phyloP scores from a whole-genome alignment of 192 early-diverging fungal species.

The Blastocladiella britannica region DNA sequence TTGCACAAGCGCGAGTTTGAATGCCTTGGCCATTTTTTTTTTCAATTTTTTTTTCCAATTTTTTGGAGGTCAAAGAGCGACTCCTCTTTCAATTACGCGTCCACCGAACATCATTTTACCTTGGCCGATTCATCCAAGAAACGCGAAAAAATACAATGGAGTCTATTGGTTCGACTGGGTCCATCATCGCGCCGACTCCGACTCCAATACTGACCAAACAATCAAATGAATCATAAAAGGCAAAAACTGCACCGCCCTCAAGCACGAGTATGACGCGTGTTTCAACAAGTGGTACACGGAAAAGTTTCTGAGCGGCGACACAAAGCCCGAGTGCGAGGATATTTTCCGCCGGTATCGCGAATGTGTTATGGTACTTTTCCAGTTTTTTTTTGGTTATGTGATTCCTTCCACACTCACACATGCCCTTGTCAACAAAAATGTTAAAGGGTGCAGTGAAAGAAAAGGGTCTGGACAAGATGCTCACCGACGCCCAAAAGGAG shows the following conservation, averaged over 20 bases:
- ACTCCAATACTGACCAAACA: too few species aligned
- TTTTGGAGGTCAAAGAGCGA: too few species aligned
- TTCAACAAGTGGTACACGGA: slow-evolving; percentile 94
- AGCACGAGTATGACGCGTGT: slow-evolving; percentile 71
- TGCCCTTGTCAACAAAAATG: neutral
- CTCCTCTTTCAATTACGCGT: too few species aligned
- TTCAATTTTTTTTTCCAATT: too few species aligned
- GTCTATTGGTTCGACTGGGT: too few species aligned
- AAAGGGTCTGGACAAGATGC: slow-evolving; percentile 64
- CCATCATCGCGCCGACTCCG: too few species aligned
- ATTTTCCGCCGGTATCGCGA: slow-evolving; percentile 63
- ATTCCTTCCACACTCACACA: neutral
- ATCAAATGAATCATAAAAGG: slow-evolving; percentile 39
- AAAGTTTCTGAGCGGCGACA: slow-evolving; percentile 75
- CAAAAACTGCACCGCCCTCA: slow-evolving; percentile 51
- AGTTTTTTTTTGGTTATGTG: neutral
- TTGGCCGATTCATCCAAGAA: too few species aligned
- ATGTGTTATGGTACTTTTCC: slow-evolving; percentile 51
- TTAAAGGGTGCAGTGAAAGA: slow-evolving; percentile 48
- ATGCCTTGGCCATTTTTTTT: too few species aligned
- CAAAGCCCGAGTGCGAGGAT: slow-evolving; percentile 55
- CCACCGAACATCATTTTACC: too few species aligned
- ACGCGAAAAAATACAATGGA: too few species aligned
- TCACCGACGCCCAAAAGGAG: slow-evolving; percentile 63
- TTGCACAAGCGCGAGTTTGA: slow-evolving; percentile 58